Percentiles rank a stretch among this genome's conserved stretches.
These are phyloP conservation scores for Handroanthus guayacan DNA, from an alignment of 257 asterid species.

Conservation along the genomic window DNA sequence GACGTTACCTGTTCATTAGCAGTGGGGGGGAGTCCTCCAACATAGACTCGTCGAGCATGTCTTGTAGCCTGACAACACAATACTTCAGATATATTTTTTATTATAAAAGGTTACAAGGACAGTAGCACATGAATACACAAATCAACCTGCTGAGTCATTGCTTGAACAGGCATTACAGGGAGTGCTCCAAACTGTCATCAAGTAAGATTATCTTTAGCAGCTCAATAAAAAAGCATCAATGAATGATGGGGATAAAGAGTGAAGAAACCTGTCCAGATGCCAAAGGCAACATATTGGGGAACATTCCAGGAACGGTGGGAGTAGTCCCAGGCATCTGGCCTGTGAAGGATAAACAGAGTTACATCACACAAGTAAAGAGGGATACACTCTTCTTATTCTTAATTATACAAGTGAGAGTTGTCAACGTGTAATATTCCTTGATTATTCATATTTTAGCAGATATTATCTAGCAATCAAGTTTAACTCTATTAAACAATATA, in stretches of 20 bases:
- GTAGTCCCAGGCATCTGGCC: constrained; percentile 82
- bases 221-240: constrained; percentile 25
- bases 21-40: constrained; percentile 96
- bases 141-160: constrained; percentile 98
- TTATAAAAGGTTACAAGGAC: constrained; percentile 13
- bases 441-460: constrained; percentile 28
- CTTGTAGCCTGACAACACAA: constrained; percentile 82
- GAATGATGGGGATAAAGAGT: neutral
- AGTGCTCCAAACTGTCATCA: constrained; percentile 71
- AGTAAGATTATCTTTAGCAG: constrained; percentile 27
- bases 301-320: constrained; percentile 79
- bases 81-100: constrained; percentile 14
- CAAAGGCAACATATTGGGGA: constrained; percentile 80
- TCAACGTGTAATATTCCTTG: neutral
- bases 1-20: constrained; percentile 91
- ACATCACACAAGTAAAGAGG: constrained; percentile 35
- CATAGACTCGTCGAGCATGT: constrained; percentile 97
- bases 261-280: constrained; percentile 74
- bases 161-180: constrained; percentile 86
- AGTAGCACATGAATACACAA: constrained; percentile 20
- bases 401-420: constrained; percentile 19
- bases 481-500: constrained; percentile 11
- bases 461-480: neutral
- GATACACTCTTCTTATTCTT: constrained; percentile 7
- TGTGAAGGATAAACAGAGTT: constrained; percentile 51